Evolutionary conservation across 1,284 basidiomycete genomes (phyloP), one percentile per base, ranked within the genome.

Genomic region (Ganoderma leucocontextum): DNA sequence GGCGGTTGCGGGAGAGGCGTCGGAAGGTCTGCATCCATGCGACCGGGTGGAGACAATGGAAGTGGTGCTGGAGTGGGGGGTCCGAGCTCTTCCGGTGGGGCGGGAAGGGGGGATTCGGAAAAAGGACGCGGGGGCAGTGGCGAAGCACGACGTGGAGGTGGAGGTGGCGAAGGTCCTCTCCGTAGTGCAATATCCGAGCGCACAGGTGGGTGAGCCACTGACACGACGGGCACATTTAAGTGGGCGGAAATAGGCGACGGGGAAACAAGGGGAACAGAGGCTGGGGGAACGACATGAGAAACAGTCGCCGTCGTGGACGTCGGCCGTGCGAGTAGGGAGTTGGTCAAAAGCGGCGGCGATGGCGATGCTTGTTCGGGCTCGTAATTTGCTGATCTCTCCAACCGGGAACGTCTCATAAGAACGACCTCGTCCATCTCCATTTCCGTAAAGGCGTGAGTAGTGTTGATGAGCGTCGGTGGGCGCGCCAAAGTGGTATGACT

Each of bases 301-400:
- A 72, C 59, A 36, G 64, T 63, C 42, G 69, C 67, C 13, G 67
- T 63, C 6, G 69, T 63, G 38, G 71, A 72, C 13, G 69, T 72
- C 10, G 71, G 71, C n/a, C 71, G 67, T n/a, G 67, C 64, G 3
- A 72, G 67, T 12, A 72, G 58, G 4, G 69, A 60, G 52, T 72
- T 68, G 22, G 72, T 65, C 60, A 70, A 66, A 57, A 71, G 68
- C 19, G 72, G 69, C 22, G 72, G 72, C 9, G 72, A 73, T 17
- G 72, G 72, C 2, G 67, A 68, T 35, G 66, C 36, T 4, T 72
- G 62, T 55, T 72, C 55, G 19, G 67, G 66, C 10, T 61, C 67
- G 29, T 55, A 60, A 17, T 59, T 42, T 38, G 58, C 9, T 64
- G 67, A 62, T 64, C 58, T 42, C 4, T 53, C 42, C 60, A 66